Conservation (phyloP, 2,329 filamentous ascomycete genomes). For the Aspergillus carbonarius region DNA sequence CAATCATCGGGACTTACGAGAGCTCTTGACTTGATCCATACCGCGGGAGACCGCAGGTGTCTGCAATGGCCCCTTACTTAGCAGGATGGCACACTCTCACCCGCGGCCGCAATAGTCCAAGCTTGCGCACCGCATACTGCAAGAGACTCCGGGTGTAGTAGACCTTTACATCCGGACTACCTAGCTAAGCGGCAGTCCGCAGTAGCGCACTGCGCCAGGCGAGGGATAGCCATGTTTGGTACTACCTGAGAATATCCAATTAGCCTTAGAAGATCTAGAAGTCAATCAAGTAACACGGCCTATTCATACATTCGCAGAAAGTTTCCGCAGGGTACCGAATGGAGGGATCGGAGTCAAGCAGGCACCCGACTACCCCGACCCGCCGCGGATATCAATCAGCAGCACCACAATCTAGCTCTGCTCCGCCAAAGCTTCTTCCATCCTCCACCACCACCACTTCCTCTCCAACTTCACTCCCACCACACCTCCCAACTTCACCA, state of each 20-base stretch:
- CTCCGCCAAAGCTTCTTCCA: conserved; percentile 1
- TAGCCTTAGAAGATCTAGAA: neutral
- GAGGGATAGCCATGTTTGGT: neutral
- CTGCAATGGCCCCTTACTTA: neutral
- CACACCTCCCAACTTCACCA: conserved; percentile 1
- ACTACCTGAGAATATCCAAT: neutral
- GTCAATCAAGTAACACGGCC: neutral
- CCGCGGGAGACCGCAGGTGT: neutral
- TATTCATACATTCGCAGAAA: neutral
- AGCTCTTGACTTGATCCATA: neutral
- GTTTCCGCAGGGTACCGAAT: neutral
- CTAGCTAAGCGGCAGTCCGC: neutral
- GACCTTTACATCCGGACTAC: neutral
- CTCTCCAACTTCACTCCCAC: conserved; percentile 13
- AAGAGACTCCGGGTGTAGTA: neutral
- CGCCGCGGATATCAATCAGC: neutral
- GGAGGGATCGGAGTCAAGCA: neutral
- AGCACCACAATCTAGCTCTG: neutral
- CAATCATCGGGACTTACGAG: neutral
- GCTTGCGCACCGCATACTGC: neutral
- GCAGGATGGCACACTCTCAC: neutral
- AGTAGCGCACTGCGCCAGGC: neutral
- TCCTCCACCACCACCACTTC: neutral
- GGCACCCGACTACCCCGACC: neutral
- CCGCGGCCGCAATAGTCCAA: neutral